Evolutionary conservation across 1,284 basidiomycete species (phyloP).

Genomic region (Marasmius fiardii): DNA sequence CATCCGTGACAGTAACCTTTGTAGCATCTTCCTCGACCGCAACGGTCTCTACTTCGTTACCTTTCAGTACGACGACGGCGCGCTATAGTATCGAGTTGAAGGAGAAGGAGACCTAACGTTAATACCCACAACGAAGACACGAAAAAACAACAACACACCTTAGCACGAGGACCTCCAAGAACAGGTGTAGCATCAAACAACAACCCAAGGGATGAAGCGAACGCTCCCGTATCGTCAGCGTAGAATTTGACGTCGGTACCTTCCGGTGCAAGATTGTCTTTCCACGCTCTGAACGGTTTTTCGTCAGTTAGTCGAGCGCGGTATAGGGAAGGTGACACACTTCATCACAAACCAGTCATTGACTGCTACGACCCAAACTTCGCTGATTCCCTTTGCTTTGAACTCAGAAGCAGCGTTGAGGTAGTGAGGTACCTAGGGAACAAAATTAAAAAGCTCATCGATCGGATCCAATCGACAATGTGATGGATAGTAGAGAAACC

Average conservation of each 20-base stretch:
- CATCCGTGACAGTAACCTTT: conserved; percentile 42
- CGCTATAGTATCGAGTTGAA: conserved; percentile 33
- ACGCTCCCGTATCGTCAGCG: conserved; percentile 63
- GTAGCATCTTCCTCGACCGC: conserved; percentile 43
- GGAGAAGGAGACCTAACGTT: conserved; percentile 2
- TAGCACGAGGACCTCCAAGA: conserved; percentile 64
- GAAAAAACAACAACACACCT: conserved; percentile 37
- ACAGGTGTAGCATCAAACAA: conserved; percentile 59
- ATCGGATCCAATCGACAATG: neutral
- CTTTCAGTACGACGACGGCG: conserved; percentile 55
- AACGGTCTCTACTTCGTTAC: conserved; percentile 39
- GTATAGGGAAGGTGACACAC: conserved; percentile 27
- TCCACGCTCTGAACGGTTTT: conserved; percentile 56
- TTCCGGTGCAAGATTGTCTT: conserved; percentile 53
- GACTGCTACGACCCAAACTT: conserved; percentile 66
- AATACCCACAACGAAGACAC: conserved; percentile 13
- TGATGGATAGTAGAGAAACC: no score
- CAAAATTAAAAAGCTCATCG: conserved; percentile 17
- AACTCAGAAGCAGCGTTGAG: conserved; percentile 59
- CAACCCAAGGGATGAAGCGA: conserved; percentile 57
- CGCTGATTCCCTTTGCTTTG: conserved; percentile 65
- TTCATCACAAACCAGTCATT: conserved; percentile 71
- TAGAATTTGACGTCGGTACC: conserved; percentile 59
- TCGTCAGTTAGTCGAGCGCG: neutral
- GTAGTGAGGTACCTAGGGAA: conserved; percentile 62